A percentile compares a stretch with the other conserved stretches of the same genome.
Conservation (phyloP, 805 yeast genomes). For the Yueomyces sp. region DNA sequence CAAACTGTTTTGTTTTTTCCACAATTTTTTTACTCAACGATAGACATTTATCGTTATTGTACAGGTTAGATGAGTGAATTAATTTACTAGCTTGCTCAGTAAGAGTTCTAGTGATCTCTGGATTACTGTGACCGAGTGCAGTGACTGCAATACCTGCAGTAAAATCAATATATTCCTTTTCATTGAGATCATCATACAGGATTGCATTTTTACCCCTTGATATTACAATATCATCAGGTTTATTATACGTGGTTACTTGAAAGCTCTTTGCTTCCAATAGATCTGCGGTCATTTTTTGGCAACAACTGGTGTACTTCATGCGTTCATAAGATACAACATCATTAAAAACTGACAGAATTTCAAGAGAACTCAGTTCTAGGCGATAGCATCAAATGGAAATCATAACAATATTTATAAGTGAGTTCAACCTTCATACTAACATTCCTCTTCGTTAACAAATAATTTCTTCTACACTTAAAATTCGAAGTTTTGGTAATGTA, state of each 20-base stretch:
- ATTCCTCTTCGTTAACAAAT: too few relatives aligned
- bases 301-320: too few relatives aligned
- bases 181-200: conserved; percentile 63
- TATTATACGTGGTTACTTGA: conserved; percentile 66
- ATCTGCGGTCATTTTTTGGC: conserved; percentile 2
- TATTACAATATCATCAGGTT: conserved; percentile 58
- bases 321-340: too few relatives aligned
- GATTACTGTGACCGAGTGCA: conserved; percentile 79
- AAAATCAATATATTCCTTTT: conserved; percentile 72
- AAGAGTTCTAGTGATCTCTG: conserved; percentile 57
- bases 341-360: too few relatives aligned
- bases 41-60: conserved; percentile 74
- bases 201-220: conserved; percentile 73
- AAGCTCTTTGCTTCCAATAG: conserved; percentile 8
- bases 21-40: conserved; percentile 62
- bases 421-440: too few relatives aligned
- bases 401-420: too few relatives aligned
- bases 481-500: too few relatives aligned
- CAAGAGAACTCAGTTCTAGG: too few relatives aligned
- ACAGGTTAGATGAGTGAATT: conserved; percentile 77
- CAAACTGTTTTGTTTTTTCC: conserved; percentile 49
- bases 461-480: too few relatives aligned
- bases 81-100: conserved; percentile 58
- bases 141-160: conserved; percentile 97
- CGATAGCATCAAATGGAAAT: too few relatives aligned